Evolutionary conservation across 768 basidiomycete genomes (phyloP), one percentile per base, ranked within the genome.

Genomic region (Plicaturopsis crispa): DNA sequence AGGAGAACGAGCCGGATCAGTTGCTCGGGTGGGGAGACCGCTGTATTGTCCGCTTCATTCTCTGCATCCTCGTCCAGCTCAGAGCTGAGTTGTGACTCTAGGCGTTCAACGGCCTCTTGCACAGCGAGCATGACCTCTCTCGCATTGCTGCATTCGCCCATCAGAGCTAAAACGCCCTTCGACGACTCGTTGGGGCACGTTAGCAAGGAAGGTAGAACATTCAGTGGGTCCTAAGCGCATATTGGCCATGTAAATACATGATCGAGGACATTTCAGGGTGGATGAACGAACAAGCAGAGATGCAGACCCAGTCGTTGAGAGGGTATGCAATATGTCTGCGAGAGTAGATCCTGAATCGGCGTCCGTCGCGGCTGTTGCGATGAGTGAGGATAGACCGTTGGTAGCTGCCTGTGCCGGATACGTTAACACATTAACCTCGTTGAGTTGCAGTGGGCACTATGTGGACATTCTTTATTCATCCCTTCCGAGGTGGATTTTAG

Each of bases 111-210:
- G 5, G 45, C 47, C 45, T 68, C 70, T 35, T 70, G 65, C 13
- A 60, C 33, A 2, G 63, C 63, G 35, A 72, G 61, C 28, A 68
- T 35, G 17, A 63, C 43, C 46, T 72, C 70, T 41, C 70, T 72
- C 0, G 62, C 57, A 36, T 55, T 71, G 11, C 46, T 48, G 2
- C 51, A 36, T 26, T 44, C 34, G 3, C 56, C 56, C 19, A 69
- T 56, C 11, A 49, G 17, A n/a, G 39, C 46, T 12, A 70, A 44
- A 18, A 73, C n/a, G 18, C 54, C 53, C 17, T 48, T 44, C 13
- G 62, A 56, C 1, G 54, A 55, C 16, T 57, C 48, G 4, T 47
- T 45, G n/a, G 36, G 17, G 18, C 52, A 59, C 5, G 63, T 48
- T 10, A 70, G 43, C 10, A 72, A 44, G 5, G 42, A 24, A 2